These are phyloP conservation scores for Jatropha podagrica DNA, from an alignment of 441 rosid species.

Conservation along the genomic window DNA sequence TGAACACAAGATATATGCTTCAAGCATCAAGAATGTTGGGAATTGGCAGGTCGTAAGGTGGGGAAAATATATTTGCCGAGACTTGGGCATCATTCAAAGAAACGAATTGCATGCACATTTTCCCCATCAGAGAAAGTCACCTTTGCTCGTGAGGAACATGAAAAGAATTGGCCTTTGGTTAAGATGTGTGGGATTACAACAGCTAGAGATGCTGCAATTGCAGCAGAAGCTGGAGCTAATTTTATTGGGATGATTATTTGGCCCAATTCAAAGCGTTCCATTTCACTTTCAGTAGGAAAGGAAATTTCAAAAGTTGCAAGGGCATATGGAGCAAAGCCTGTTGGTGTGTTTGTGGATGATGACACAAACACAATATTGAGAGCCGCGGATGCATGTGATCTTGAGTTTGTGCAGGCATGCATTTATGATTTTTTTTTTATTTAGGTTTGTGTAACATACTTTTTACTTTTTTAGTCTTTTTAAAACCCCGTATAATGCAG, in stretches of 20 bases:
- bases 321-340: constrained; percentile 70
- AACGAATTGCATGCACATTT: constrained; percentile 24
- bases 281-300: constrained; percentile 57
- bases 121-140: constrained; percentile 31
- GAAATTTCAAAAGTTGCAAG: constrained; percentile 84
- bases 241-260: constrained; percentile 87
- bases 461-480: not conserved
- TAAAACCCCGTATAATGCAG: constrained; percentile 34
- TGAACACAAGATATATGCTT: not conserved
- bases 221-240: constrained; percentile 89
- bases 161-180: constrained; percentile 46
- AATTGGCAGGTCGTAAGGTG: constrained; percentile 30
- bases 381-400: constrained; percentile 64
- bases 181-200: constrained; percentile 94
- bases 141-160: constrained; percentile 23
- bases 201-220: constrained; percentile 74
- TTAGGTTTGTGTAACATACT: not conserved
- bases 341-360: constrained; percentile 92
- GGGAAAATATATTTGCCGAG: constrained; percentile 23
- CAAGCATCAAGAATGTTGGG: not conserved
- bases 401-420: constrained; percentile 75
- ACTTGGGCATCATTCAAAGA: constrained; percentile 22
- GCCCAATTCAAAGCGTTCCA: constrained; percentile 78
- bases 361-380: constrained; percentile 58
- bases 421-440: constrained; percentile 1